Percentiles rank a stretch among this genome's conserved stretches.
Evolutionary conservation across 2,329 filamentous ascomycete species (phyloP).

Genomic region (Colletotrichum sp.): DNA sequence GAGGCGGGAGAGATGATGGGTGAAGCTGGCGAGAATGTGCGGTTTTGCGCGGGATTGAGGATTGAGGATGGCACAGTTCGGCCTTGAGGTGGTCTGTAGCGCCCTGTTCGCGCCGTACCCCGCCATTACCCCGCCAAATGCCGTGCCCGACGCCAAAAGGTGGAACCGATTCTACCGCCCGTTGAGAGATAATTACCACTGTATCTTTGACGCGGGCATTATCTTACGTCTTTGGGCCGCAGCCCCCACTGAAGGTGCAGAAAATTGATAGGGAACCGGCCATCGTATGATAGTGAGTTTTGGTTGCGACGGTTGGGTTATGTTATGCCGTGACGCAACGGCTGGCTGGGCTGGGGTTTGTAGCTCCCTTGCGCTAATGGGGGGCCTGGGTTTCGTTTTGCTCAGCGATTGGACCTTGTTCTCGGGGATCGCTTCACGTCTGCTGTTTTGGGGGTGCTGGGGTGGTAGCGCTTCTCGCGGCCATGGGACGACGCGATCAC

Average conservation of each 20-base stretch:
- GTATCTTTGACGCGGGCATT: background rate
- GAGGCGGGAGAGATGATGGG: background rate
- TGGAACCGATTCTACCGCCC: background rate
- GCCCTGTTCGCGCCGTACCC: slow-evolving; percentile 18
- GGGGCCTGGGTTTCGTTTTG: background rate
- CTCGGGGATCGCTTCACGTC: slow-evolving; percentile 6
- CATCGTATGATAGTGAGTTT: background rate
- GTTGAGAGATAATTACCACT: slow-evolving; percentile 3
- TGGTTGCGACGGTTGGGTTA: background rate
- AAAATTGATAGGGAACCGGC: background rate
- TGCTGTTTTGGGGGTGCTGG: background rate
- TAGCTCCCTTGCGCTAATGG: background rate
- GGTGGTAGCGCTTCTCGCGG: slow-evolving; percentile 9
- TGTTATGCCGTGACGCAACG: background rate
- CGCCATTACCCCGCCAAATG: slow-evolving; percentile 24
- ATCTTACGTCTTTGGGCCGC: background rate
- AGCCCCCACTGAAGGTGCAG: background rate
- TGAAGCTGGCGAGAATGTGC: background rate
- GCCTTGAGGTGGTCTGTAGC: slow-evolving; percentile 1
- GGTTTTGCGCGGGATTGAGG: background rate
- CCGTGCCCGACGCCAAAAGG: slow-evolving; percentile 8
- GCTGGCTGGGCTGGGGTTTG: background rate
- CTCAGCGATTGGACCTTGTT: slow-evolving; percentile 9
- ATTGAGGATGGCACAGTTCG: background rate
- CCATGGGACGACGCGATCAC: background rate